Evolutionary conservation across 2,329 filamentous ascomycete genomes (phyloP), one percentile per base, ranked within the genome.

Genomic region (Nakataea oryzae): DNA sequence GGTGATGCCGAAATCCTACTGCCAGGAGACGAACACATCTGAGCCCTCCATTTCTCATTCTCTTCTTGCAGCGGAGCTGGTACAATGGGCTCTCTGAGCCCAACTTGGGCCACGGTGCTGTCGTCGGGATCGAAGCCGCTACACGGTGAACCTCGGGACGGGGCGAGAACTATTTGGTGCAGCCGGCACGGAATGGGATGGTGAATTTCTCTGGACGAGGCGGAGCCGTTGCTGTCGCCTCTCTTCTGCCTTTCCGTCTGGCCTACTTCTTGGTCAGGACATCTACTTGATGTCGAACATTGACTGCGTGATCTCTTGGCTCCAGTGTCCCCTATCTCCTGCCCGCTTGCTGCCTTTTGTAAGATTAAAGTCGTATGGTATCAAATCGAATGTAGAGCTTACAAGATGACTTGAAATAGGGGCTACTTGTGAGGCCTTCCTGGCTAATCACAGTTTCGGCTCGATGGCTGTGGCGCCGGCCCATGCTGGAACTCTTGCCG

Each of bases 81-180:
- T 2, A 70, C 58, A 0, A 64, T 59, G 0, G 67, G 64, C 3
- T 47, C 47, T 7, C 34, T 59, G 14, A 57, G 58, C 24, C 70
- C 70, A 60, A 69, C 62, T 47, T 67, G 68, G 13, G 69, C 71
- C 11, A 67, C 28, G 11, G 61, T 66, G 30, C 69, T 73, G 24
- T 63, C 66, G 12, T 64, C 67, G 21, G 64, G 61, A 17, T 67
- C 66, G 11, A 66, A 67, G 32, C 65, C 65, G 3, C 61, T 54
- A 14, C 54, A 57, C 2, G 12, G 29, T 21, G 58, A 58, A 3
- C 57, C 32, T 26, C 63, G 47, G 24, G 65, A 41, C 26, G 57
- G 32, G 34, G 54, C 27, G 30, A 65, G 50, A 61, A 54, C 27
- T 14, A 34, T 41, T 14, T 41, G 50, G 61, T 54, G 61, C n/a